A percentile compares a stretch with the other conserved stretches of the same genome.
These are phyloP conservation scores for Noccaea caerulescens DNA, from an alignment of 345 rosid species.

Conservation along the genomic window DNA sequence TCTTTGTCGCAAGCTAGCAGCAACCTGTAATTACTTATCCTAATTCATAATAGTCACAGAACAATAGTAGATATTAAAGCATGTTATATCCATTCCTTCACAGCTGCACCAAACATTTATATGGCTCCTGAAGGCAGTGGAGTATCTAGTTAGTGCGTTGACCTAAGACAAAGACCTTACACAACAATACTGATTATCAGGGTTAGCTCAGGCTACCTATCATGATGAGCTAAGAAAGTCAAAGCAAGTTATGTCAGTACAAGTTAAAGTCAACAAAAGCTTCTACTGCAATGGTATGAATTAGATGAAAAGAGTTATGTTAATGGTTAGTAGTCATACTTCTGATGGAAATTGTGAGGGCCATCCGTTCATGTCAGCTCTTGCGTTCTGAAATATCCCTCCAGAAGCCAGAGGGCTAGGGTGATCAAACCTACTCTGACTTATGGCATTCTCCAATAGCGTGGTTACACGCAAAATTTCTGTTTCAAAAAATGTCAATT, in stretches of 20 bases:
- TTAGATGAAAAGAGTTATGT: conserved; percentile 91
- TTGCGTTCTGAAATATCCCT: conserved; percentile 95
- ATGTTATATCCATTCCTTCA: conserved; percentile 15
- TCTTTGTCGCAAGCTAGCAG: conserved; percentile 19
- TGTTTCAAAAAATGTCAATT: conserved; percentile 98
- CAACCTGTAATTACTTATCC: conserved; percentile 28
- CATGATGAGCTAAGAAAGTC: conserved; percentile 48
- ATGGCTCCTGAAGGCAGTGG: conserved; percentile 28
- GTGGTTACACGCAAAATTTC: conserved; percentile 99
- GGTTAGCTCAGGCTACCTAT: conserved; percentile 59
- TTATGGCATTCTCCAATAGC: conserved; percentile 98
- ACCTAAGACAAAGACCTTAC: conserved; percentile 16
- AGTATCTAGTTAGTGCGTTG: conserved; percentile 31
- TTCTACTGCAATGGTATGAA: conserved; percentile 50
- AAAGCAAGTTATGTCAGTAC: conserved; percentile 62
- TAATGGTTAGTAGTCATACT: conserved; percentile 99
- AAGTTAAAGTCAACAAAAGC: conserved; percentile 53
- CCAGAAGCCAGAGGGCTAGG: conserved; percentile 94
- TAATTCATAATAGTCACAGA: conserved; percentile 31
- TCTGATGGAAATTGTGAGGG: conserved; percentile 97
- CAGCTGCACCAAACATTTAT: conserved; percentile 31
- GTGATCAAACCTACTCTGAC: conserved; percentile 99
- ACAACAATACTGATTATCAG: conserved; percentile 13
- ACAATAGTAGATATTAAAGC: conserved; percentile 8
- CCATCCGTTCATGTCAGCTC: conserved; percentile 94